Evolutionary conservation across 306 rosid species (phyloP), one percentile per base, ranked within the genome.

Genomic region (Cucurbita maxima): DNA sequence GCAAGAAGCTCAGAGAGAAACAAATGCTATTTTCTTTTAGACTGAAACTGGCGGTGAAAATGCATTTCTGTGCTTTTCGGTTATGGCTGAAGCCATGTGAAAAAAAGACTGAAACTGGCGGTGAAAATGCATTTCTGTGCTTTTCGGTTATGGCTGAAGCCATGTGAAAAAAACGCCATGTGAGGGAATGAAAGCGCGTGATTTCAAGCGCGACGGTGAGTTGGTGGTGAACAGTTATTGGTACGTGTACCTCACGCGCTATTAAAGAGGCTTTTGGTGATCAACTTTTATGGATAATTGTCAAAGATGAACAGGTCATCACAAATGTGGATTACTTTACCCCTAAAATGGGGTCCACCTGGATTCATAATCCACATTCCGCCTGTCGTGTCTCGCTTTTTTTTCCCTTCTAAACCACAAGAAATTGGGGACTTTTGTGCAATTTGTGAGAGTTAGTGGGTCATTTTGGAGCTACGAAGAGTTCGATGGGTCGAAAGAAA

Each of bases 301-400:
- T 34, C 16, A 43, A 68, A 44, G 70, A 74, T 53, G 66, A 34
- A 62, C 73, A 47, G 47, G 75, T 69, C 48, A 34, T 37, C 62
- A n/a, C 73, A 45, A 25, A 67, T n/a, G 50, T 4, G 72, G 80
- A 76, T 69, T 58, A 44, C 55, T 16, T 59, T 37, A 47, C 62
- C 71, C 7, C n/a, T 4, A 7, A 30, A 48, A 7, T 45, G 58
- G 73, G 73, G 57, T 22, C 73, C 73, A 25, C 55, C 5, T 22
- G 40, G 55, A 67, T 67, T 43, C 36, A 66, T 66, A 44, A 67
- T 67, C 18, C 50, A 40, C 15, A 4, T 63, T 18, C 71, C 48
- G 3, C 12, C 70, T 4, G 15, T 36, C 47, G 25, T 60, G 22
- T 30, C 12, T 36, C 2, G 11, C 45, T 60, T 60, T 11, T 36